Base-by-base conservation (phyloP, 2,329 filamentous ascomycete genomes). In the Harringtonia aguacate region DNA sequence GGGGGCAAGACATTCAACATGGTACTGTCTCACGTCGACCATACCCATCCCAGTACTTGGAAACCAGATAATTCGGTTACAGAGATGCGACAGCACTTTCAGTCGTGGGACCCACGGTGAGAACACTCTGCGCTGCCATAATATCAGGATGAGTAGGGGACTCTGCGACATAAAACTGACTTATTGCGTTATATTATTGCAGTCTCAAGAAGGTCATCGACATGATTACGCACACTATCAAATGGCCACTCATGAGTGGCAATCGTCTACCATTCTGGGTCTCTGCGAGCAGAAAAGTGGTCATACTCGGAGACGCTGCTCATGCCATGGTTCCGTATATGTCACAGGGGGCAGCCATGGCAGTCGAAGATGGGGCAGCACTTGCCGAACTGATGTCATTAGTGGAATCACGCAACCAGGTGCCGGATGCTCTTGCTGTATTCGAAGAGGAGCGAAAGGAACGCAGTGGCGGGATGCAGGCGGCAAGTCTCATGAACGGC, bases 361-460 rank as follows among this genome's bases (percentile, higher is more conserved):
- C 67, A 0, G 67, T 73, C 54, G 69, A 73, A 53, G 70, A 73
- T 53, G 69, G 65, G 3, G 64, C 67, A 1, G 65, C 65, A 2
- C 49, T 72, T 8, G 68, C 68, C 4, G 59, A 62, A 4, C 56
- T 56, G 0, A 49, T 70, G 4, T 50, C 47, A 13, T 48, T 59
- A 1, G 54, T 67, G 4, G 36, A 33, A 0, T 50, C 53, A 1
- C 13, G 28, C 0, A 39, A 50, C 1, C 52, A 66, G 27, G 44
- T 70, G 1, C 39, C 48, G 0, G 44, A 50, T 8, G 59, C 62
- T 0, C 53, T 72, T 4, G 13, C 45, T 0, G 46, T 65, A 2
- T 72, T 65, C 39, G 60, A 68, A 37, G 39, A 52, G 10, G 61
- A 64, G 15, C 57, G 61, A 8, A 59, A 57, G 36, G 41, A 54